Base-by-base conservation (phyloP, 1,139 yeast species). In the Blastobotrys ciferrii region DNA sequence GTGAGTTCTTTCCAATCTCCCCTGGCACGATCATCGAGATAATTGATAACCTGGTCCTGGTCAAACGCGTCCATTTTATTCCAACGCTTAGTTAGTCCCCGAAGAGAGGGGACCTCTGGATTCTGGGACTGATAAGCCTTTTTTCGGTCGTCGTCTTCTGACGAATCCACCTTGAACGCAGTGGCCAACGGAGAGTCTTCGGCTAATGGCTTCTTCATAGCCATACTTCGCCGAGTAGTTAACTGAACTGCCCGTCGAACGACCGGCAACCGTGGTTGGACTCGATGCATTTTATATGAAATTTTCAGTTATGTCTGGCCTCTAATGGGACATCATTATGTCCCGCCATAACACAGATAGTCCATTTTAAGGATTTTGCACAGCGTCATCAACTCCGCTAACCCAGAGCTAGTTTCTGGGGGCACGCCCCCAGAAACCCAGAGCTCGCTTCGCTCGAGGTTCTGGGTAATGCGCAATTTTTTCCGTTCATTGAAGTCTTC, bases 31-130 rank as follows among this genome's bases (percentile, higher is more conserved):
- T 74, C 74, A 46, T 70, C 72, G 15, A 74, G 57, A 53, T 72
- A 74, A 46, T 71, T 69, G 18, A 65, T 61, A n/a, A 74, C 62
- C 53, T 73, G 77, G 43, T 73, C 76, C 54, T 66, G 72, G 45
- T 72, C 63, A 17, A 66, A 64, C 12, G 64, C 63, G 35, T 69
- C 67, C 67, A 72, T 59, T 46, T 58, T 62, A 17, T 53, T 43
- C 78, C 78, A 74, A 23, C 70, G 59, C 50, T 60, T 58, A 32
- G 56, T 54, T 38, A 69, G 57, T 25, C 56, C 57, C 40, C 52
- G 51, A 15, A 61, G 53, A 31, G 61, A 58, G 12, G 72, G 72
- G 17, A 61, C 58, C 32, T 59, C 66, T n/a, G 66, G 64, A 50
- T 58, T 58, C 50, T 62, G 58, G 46, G 61, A 57, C 33, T 58